Evolutionary conservation across 2,329 filamentous ascomycete genomes (phyloP).

Genomic region (Colletotrichum horii): DNA sequence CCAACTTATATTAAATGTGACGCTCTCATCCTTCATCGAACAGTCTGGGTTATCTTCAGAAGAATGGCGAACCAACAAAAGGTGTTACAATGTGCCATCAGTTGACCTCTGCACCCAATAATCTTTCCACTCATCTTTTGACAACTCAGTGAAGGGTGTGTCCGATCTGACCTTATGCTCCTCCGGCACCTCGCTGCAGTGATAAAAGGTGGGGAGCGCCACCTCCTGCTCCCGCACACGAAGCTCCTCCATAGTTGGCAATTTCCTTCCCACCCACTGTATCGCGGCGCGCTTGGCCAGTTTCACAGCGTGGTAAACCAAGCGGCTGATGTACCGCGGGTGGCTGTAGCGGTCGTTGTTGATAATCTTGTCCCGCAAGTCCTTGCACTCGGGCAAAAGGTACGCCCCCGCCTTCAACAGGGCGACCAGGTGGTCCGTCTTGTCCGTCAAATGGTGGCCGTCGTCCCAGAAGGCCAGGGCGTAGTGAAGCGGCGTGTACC

Average conservation of each 20-base stretch:
- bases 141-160: background rate
- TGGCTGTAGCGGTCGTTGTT: background rate
- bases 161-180: fast-evolving
- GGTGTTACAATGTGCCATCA: background rate
- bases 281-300: background rate
- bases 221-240: background rate
- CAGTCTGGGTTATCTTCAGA: background rate
- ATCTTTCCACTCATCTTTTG: background rate
- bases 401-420: background rate
- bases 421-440: background rate
- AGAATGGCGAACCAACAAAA: background rate
- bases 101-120: background rate
- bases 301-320: background rate
- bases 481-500: background rate
- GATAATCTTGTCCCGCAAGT: background rate
- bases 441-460: background rate
- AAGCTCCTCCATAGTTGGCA: background rate
- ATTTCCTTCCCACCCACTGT: background rate
- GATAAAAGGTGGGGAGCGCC: background rate
- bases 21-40: background rate
- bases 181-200: background rate
- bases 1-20: no score
- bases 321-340: background rate
- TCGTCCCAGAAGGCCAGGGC: background rate
- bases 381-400: background rate